A percentile compares a stretch with the other conserved stretches of the same genome.
These are phyloP conservation scores for Hygrophorus russula DNA, from an alignment of 768 basidiomycete genomes.

Conservation along the genomic window DNA sequence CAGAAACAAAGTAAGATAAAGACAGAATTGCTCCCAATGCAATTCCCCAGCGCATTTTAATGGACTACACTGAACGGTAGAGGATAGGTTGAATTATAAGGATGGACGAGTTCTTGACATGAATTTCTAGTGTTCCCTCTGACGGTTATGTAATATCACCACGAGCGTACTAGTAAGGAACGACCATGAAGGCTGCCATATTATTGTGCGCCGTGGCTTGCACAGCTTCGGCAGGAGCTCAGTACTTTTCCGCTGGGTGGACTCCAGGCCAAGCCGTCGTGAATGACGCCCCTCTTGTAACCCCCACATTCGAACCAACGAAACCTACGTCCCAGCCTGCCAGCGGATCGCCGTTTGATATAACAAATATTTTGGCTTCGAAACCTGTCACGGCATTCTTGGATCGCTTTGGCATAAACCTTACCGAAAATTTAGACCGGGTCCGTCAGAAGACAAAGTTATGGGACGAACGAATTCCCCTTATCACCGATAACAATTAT, in stretches of 20 bases:
- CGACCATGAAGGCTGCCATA: conserved; percentile 41
- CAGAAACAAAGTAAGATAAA: conserved; percentile 7
- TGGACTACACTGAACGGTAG: background rate
- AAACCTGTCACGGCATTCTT: conserved; percentile 46
- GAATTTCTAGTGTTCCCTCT: background rate
- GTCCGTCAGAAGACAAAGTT: conserved; percentile 20
- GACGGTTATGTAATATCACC: background rate
- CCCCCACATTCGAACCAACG: conserved; percentile 14
- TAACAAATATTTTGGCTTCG: conserved; percentile 35
- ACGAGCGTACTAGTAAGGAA: no score
- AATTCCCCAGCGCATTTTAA: background rate
- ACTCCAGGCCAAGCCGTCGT: conserved; percentile 51
- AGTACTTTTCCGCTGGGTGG: conserved; percentile 82
- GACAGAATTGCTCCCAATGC: conserved; percentile 7
- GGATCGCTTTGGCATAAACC: conserved; percentile 54
- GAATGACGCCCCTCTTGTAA: conserved; percentile 9
- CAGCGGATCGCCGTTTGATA: conserved; percentile 20
- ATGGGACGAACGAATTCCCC: conserved; percentile 67
- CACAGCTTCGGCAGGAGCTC: conserved; percentile 35
- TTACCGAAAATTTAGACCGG: conserved; percentile 40
- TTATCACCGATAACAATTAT: conserved; percentile 80
- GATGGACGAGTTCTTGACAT: background rate
- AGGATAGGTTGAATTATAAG: background rate
- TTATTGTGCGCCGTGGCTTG: conserved; percentile 24
- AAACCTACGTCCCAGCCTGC: conserved; percentile 16